Evolutionary conservation across 305 asterid genomes (phyloP), one percentile per base, ranked within the genome.

Genomic region (Fraxinus sp.): DNA sequence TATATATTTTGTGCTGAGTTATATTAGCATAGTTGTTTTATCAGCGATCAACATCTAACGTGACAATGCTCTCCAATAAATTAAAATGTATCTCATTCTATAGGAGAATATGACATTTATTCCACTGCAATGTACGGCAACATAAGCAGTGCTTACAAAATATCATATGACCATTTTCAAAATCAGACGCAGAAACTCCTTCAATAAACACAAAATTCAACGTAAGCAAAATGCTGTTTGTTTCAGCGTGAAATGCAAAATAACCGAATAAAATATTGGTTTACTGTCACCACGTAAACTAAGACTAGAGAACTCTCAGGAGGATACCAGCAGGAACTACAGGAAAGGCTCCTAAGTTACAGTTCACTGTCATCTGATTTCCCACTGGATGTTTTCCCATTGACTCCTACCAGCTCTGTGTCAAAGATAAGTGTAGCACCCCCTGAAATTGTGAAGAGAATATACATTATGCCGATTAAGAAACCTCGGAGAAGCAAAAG

Each of bases 381-480:
- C 11, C 86, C 91, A 66, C 78, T 87, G 5, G 90, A 77, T 52
- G 90, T 90, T 86, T 94, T 96, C 39, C 98, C 99, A 59, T 94
- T 93, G 87, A 96, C 94, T 82, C 95, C 93, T 43, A 94, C 94
- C 79, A 96, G 91, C 89, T 96, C 99, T 3, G 99, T 94, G 86
- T 96, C 98, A 71, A 96, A 96, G 77, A 96, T 75, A 80, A 96
- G 92, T 57, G 98, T 94, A 11, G 99, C 98, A 78, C 99, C 99
- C 14, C 99, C 99, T 96, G 89, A 84, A 81, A 83, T 77, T 6
- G 62, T 75, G 52, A 59, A 49, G 13, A 46, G 79, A 30, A 33
- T 26, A 28, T 20, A 77, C 30, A 33, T 70, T 30, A 30, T 9
- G 36, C 28, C 11, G 74, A 64, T 16, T 36, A 70, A 18, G 26